Conservation (phyloP, 345 rosid species). For the Salix dunnii region DNA sequence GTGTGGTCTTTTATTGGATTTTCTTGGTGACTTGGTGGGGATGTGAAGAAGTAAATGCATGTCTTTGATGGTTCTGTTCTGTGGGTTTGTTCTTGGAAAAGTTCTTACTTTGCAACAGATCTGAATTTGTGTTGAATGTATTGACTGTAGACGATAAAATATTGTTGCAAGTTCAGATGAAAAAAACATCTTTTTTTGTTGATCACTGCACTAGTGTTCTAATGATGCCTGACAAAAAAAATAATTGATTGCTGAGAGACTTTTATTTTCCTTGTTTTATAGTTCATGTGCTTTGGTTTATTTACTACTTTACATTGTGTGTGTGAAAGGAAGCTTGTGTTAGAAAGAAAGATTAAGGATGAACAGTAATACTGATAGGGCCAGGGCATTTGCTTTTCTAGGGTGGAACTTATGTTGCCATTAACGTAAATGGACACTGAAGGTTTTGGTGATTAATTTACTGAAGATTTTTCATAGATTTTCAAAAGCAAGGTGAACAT, state of each 20-base stretch:
- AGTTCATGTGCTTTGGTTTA: neutral
- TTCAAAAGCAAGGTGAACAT: neutral
- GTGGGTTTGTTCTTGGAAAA: conserved; percentile 1
- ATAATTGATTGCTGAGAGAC: neutral
- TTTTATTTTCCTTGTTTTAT: neutral
- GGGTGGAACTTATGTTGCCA: neutral
- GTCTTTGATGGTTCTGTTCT: neutral
- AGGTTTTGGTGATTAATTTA: neutral
- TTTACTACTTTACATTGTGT: neutral
- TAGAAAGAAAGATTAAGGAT: neutral
- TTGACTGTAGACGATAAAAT: neutral
- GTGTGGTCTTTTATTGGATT: neutral
- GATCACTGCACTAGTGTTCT: neutral
- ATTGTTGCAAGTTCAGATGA: neutral
- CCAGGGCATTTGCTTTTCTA: neutral
- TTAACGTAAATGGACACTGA: neutral
- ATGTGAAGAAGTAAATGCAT: neutral
- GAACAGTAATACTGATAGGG: neutral
- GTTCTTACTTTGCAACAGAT: neutral
- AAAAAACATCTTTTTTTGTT: neutral
- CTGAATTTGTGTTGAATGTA: neutral
- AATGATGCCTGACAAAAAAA: neutral
- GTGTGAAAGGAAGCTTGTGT: neutral
- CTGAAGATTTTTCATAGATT: neutral
- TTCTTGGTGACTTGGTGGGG: neutral